Base-by-base conservation (phyloP, 169 alveolate species). In the Eimeria sp. region DNA sequence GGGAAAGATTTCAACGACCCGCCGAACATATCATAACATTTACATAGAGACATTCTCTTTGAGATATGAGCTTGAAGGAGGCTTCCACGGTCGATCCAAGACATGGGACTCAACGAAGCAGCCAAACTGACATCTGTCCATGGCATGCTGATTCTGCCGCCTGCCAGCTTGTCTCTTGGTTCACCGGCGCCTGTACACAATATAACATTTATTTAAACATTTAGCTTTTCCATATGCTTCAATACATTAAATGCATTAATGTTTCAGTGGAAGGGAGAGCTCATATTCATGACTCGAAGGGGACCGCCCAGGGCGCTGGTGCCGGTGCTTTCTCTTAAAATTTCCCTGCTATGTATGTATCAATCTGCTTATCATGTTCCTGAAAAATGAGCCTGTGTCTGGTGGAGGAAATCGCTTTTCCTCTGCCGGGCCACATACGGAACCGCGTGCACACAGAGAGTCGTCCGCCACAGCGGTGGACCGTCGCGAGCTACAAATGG, bases 61-160 rank as follows among this genome's bases (percentile, higher is more conserved):
- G 43, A 25, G 58, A 86, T 34, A 25, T 43, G 57, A 86, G 93
- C 82, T 40, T 86, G 45, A 57, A 18, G 54, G 58, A 86, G 76
- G 58, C 93, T 16, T 5, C 49, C 40, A 27, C 51, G 61, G 40
- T 86, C 93, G 93, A 86, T 86, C 93, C 93, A 86, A 86, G 54
- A 63, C 80, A 27, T 86, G 93, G 13, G 93, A 86, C 93, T 86
- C 61, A 30, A 86, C 93, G 63, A 86, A 86, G 80, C 92, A 34
- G 80, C 80, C 76, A 20, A 49, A 86, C 93, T 86, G 93, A 86
- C 93, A 86, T 86, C 93, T 86, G 93, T 43, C 63, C 82, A 22
- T 57, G 72, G 93, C 93, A 86, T 63, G 78, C 90, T 27, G 90
- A 54, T 43, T 6, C 27, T 61, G 20, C 27, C 6, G 70, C 88